A percentile compares a stretch with the other conserved stretches of the same genome.
These are phyloP conservation scores for Lichtheimia ornata DNA, from an alignment of 371 early-diverging fungal species.

Conservation along the genomic window DNA sequence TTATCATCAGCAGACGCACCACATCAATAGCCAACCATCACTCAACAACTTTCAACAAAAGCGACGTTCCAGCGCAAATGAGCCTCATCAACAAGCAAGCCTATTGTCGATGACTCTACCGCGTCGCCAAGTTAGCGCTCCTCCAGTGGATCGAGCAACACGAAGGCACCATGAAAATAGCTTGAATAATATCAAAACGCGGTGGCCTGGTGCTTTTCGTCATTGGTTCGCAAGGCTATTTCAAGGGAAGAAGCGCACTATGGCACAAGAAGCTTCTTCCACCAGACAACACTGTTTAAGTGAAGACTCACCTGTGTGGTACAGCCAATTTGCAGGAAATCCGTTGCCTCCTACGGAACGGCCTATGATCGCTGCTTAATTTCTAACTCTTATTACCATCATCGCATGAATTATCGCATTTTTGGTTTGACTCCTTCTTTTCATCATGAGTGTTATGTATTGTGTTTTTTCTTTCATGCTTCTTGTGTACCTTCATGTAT, in stretches of 20 bases:
- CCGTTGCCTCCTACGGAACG: slow-evolving; percentile 21
- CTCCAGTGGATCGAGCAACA: slow-evolving; percentile 12
- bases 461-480: background rate
- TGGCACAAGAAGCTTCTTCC: no score
- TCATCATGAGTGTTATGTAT: background rate
- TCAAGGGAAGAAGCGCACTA: background rate
- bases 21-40: background rate
- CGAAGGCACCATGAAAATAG: no score
- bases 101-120: slow-evolving; percentile 5
- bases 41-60: background rate
- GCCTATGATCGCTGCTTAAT: slow-evolving; percentile 16
- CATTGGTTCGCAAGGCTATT: no score
- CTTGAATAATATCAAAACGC: no score
- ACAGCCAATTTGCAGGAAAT: slow-evolving; percentile 22
- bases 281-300: background rate
- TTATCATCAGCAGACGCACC: slow-evolving; percentile 3
- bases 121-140: slow-evolving; percentile 18
- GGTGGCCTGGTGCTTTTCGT: no score
- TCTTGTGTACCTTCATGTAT: background rate
- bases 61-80: background rate
- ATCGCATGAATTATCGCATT: background rate
- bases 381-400: background rate
- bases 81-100: slow-evolving; percentile 13
- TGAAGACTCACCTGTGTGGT: slow-evolving; percentile 25
- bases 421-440: background rate